Evolutionary conservation across 345 rosid genomes (phyloP).

Genomic region (Balakata baccata): DNA sequence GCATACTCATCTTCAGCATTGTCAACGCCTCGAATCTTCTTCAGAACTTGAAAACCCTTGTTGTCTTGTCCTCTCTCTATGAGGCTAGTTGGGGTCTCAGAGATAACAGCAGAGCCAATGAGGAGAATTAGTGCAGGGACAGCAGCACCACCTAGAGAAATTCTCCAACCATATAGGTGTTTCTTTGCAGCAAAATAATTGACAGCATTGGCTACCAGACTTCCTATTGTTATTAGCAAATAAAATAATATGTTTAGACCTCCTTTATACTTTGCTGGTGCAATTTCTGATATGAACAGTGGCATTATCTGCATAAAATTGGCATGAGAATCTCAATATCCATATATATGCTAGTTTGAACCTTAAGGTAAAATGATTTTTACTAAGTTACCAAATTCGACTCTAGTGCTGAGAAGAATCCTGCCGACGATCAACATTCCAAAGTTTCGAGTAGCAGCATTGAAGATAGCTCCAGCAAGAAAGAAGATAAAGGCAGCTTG

Average conservation of each 20-base stretch:
- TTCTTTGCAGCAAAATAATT: slow-evolving; percentile 39
- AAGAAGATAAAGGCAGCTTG: slow-evolving; percentile 62
- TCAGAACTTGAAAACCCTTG: slow-evolving; percentile 28
- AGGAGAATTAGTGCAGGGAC: slow-evolving; percentile 56
- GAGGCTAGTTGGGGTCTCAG: slow-evolving; percentile 63
- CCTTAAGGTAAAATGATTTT: too few species aligned
- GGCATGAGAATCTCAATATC: too few species aligned
- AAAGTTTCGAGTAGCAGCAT: slow-evolving; percentile 37
- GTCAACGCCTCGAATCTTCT: slow-evolving; percentile 53
- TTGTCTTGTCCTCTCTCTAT: slow-evolving; percentile 51
- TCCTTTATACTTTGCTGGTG: slow-evolving; percentile 64
- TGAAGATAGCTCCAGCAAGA: slow-evolving; percentile 50
- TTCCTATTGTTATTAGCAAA: slow-evolving; percentile 67
- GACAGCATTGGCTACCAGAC: slow-evolving; percentile 47
- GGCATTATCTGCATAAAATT: slow-evolving; percentile 57
- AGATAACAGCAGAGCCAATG: slow-evolving; percentile 49
- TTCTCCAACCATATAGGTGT: slow-evolving; percentile 54
- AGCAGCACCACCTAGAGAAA: slow-evolving; percentile 60
- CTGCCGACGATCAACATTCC: slow-evolving; percentile 59
- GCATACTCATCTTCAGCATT: slow-evolving; percentile 40
- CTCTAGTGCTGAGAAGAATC: slow-evolving; percentile 57
- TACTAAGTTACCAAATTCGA: slow-evolving; percentile 78
- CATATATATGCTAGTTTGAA: too few species aligned
- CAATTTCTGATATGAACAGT: slow-evolving; percentile 73
- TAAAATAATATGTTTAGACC: slow-evolving; percentile 63